Base-by-base conservation (phyloP, 1,284 basidiomycete genomes). In the Phenoliferia sp. region DNA sequence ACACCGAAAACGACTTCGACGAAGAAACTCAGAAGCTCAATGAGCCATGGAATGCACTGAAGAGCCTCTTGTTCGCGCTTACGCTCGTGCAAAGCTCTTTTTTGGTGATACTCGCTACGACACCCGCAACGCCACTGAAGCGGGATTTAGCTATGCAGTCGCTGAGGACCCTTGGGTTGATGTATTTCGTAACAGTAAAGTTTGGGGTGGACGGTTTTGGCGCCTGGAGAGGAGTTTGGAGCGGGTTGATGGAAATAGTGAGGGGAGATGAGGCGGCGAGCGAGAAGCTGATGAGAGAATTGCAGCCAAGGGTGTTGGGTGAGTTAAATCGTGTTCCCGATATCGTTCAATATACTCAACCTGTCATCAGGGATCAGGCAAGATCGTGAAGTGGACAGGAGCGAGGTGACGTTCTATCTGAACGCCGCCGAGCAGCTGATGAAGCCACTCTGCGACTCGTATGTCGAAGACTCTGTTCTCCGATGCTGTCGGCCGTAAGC, bases 11-110 rank as follows among this genome's bases (percentile, higher is more conserved):
- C n/a, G 66, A 68, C 12, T 33, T 58, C 22, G 64, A 70, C 31
- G 56, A 34, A 34, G 56, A 55, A 31, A 55, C 54, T 26, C 19
- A 31, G n/a, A 31, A 5, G 26, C 22, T 0, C 61, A 65, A 36
- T 68, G 67, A 4, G 68, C 67, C 31, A 73, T 76, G 74, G 74
- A 71, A 70, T 3, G 67, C 72, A 22, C 68, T 74, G 62, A 76
- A 76, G 52, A 62, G 73, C 15, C 69, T 76, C 59, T 68, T 76
- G 22, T 76, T 76, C 61, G 66, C 69, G 1, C 61, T 71, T 32
- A 74, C 73, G 2, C 69, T 74, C 63, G 55, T 76, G 57, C 68
- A 71, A 60, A 71, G 73, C 7, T 72, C 72, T 6, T 52, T 76
- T 7, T 64, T 76, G 26, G 64, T 70, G 4, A 31, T 76, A 39